Percentiles rank a stretch among this genome's conserved stretches.
Conservation (phyloP, 495 filamentous ascomycete species). For the Hypoxylon fuscum region DNA sequence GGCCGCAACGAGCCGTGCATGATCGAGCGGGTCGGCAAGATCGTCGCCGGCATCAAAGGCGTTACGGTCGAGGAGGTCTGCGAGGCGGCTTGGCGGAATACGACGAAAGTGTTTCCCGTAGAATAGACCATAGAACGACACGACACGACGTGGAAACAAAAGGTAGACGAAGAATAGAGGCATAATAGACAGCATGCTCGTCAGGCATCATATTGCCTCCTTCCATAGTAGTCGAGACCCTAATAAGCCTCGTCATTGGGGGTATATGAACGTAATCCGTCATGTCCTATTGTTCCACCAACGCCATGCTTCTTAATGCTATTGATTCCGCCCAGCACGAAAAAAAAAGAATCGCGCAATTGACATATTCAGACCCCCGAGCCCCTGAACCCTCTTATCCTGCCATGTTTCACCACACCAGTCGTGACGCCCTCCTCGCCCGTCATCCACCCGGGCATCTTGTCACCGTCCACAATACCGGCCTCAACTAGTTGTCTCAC, state of each 20-base stretch:
- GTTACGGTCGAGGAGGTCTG: conserved; percentile 80
- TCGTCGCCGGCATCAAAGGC: conserved; percentile 85
- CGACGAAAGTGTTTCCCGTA: conserved; percentile 79
- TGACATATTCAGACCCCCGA: conserved; percentile 50
- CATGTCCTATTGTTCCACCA: conserved; percentile 5
- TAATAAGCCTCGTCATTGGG: conserved; percentile 3
- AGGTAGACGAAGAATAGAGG: conserved; percentile 1
- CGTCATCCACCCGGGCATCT: conserved; percentile 91
- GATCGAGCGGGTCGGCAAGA: conserved; percentile 84
- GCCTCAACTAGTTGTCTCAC: conserved; percentile 77
- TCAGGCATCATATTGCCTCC: too few relatives aligned
- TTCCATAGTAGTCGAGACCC: too few relatives aligned
- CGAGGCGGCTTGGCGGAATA: conserved; percentile 88
- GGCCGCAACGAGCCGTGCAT: conserved; percentile 89
- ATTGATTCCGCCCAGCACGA: conserved; percentile 3
- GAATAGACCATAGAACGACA: conserved; percentile 45
- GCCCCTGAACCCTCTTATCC: conserved; percentile 60
- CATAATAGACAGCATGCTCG: background rate
- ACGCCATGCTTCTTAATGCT: conserved; percentile 13
- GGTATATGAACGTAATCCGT: conserved; percentile 26
- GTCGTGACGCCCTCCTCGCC: conserved; percentile 83
- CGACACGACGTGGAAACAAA: background rate
- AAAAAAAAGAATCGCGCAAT: background rate
- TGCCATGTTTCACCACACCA: conserved; percentile 70
- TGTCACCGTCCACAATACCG: conserved; percentile 75